Evolutionary conservation across 768 basidiomycete species (phyloP).

Genomic region (Kwoniella mangroviensis): DNA sequence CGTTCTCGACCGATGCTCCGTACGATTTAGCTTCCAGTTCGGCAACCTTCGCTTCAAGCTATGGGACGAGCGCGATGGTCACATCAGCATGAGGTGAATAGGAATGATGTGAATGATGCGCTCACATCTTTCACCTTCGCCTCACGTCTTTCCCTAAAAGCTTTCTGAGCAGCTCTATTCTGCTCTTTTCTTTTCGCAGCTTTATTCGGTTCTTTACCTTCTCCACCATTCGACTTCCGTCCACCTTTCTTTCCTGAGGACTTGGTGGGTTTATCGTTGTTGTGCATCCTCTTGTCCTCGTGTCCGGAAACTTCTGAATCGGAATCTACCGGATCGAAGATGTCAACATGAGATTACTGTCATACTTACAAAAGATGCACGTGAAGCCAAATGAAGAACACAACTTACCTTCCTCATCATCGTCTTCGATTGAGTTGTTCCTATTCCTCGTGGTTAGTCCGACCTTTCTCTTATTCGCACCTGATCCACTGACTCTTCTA

Average conservation of each 20-base stretch:
- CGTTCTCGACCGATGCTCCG: conserved; percentile 74
- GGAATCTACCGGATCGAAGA: conserved; percentile 29
- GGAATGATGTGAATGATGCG: background rate
- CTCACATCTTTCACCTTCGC: conserved; percentile 95
- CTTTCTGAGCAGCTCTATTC: conserved; percentile 94
- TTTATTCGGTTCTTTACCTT: conserved; percentile 39
- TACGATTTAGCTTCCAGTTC: conserved; percentile 83
- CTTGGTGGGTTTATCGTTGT: conserved; percentile 5
- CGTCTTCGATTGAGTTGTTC: conserved; percentile 34
- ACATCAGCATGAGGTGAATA: conserved; percentile 17
- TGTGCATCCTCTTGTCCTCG: conserved; percentile 46
- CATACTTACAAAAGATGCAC: background rate
- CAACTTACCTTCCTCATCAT: conserved; percentile 29
- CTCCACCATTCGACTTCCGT: conserved; percentile 38
- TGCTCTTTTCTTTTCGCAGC: conserved; percentile 86
- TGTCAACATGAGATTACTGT: background rate
- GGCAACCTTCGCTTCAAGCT: conserved; percentile 91
- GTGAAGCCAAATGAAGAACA: background rate
- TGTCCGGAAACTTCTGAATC: conserved; percentile 42
- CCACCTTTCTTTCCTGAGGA: conserved; percentile 33
- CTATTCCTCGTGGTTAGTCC: conserved; percentile 24
- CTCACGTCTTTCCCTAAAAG: conserved; percentile 96
- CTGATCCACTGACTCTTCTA: conserved; percentile 16
- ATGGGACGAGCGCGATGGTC: background rate
- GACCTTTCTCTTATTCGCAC: conserved; percentile 40